Conservation (phyloP, 495 filamentous ascomycete genomes). For the Penicillium argentinense region DNA sequence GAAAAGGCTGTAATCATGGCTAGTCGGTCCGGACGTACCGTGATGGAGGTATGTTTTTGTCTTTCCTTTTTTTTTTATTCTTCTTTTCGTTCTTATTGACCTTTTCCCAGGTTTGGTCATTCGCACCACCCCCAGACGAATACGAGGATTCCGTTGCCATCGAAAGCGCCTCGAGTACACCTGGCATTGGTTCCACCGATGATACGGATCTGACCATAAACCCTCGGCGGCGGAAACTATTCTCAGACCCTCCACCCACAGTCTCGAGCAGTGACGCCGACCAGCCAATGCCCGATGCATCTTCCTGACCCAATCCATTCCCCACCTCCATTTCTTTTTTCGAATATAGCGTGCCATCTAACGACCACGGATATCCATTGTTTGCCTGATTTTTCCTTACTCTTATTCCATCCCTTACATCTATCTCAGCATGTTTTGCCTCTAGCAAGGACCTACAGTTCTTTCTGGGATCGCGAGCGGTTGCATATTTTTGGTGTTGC, state of each 20-base stretch:
- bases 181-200: conserved; percentile 27
- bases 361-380: conserved; percentile 29
- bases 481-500: conserved; percentile 1
- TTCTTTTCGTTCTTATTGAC: conserved; percentile 7
- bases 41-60: conserved; percentile 79
- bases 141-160: conserved; percentile 28
- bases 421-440: neutral
- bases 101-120: conserved; percentile 74
- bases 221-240: conserved; percentile 22
- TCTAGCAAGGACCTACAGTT: neutral
- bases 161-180: conserved; percentile 41
- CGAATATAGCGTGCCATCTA: conserved; percentile 21
- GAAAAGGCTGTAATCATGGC: conserved; percentile 98
- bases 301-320: conserved; percentile 24
- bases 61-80: neutral
- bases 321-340: conserved; percentile 4
- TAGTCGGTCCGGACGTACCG: conserved; percentile 73
- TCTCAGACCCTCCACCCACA: conserved; percentile 37
- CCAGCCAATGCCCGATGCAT: conserved; percentile 42
- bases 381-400: conserved; percentile 6
- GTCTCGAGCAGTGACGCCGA: conserved; percentile 33
- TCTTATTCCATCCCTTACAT: neutral
- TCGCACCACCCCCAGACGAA: conserved; percentile 76
- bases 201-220: conserved; percentile 15
- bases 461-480: neutral